Evolutionary conservation across 1,139 yeast species (phyloP).

Genomic region (Candida tunisiensis): DNA sequence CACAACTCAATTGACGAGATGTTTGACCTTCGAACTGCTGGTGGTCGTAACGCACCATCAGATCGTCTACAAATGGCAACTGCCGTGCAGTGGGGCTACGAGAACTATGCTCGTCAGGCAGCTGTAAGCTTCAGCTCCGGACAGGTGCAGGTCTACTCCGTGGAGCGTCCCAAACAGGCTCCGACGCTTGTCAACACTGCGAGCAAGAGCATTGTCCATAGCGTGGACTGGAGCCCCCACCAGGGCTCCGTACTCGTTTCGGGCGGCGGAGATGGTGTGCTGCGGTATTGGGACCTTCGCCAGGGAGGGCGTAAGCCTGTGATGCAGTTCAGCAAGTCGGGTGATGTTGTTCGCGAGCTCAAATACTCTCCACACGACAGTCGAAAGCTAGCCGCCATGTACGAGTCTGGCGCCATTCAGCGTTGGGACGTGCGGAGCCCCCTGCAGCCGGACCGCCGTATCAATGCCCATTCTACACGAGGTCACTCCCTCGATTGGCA

Average conservation of each 20-base stretch:
- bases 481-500: conserved; percentile 84
- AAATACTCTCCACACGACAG: conserved; percentile 24
- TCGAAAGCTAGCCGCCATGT: conserved; percentile 48
- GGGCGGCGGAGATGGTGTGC: conserved; percentile 85
- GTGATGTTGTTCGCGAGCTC: conserved; percentile 25
- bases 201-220: conserved; percentile 28
- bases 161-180: conserved; percentile 5
- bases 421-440: conserved; percentile 64
- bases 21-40: conserved; percentile 15
- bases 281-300: conserved; percentile 79
- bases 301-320: conserved; percentile 30
- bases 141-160: conserved; percentile 1
- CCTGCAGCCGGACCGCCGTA: conserved; percentile 34
- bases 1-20: conserved; percentile 7
- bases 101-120: too few species aligned
- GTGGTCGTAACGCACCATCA: conserved; percentile 7
- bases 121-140: too few species aligned
- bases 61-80: conserved; percentile 3
- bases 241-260: conserved; percentile 33
- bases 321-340: conserved; percentile 28
- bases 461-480: conserved; percentile 86
- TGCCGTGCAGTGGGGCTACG: conserved; percentile 2
- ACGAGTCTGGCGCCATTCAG: conserved; percentile 78
- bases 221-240: too few species aligned
- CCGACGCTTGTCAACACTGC: conserved; percentile 20